A percentile compares a stretch with the other conserved stretches of the same genome.
Conservation (phyloP, 208 protist species). For the Sergeia podlipaevii region DNA sequence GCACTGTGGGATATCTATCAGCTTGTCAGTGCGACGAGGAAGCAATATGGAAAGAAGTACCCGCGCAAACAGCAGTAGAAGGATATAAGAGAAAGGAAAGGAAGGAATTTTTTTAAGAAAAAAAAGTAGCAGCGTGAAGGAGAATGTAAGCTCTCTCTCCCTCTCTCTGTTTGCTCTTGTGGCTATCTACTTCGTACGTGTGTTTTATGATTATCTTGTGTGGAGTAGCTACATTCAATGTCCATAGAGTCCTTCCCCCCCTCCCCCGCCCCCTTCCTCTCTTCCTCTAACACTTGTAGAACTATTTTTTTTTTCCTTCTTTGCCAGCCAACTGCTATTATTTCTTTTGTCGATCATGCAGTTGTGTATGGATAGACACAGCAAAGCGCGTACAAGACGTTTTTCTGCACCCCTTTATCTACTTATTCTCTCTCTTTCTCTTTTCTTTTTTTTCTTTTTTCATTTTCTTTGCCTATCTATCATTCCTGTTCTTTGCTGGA, state of each 20-base stretch:
- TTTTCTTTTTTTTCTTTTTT: background rate
- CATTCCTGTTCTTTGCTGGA: no score
- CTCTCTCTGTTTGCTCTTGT: background rate
- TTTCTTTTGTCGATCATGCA: constrained; percentile 3
- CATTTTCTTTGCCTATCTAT: background rate
- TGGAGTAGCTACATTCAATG: no score
- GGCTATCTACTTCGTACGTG: background rate
- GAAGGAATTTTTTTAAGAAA: background rate
- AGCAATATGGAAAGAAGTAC: background rate
- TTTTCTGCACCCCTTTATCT: no score
- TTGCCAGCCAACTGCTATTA: constrained; percentile 6
- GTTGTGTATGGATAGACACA: background rate
- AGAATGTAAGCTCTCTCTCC: background rate
- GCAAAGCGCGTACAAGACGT: no score
- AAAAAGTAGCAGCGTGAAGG: background rate
- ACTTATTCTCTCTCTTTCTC: background rate
- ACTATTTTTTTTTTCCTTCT: constrained; percentile 19
- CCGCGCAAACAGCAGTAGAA: background rate
- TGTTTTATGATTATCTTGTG: no score
- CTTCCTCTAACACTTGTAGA: no score
- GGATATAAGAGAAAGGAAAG: background rate
- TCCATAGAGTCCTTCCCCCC: no score
- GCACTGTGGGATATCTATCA: constrained; percentile 9
- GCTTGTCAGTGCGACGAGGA: background rate
- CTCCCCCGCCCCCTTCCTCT: no score